Percentiles rank a stretch among this genome's conserved stretches.
phyloP scores from a whole-genome alignment of 2,329 filamentous ascomycete genomes.

The Trichoderma semiorbis region DNA sequence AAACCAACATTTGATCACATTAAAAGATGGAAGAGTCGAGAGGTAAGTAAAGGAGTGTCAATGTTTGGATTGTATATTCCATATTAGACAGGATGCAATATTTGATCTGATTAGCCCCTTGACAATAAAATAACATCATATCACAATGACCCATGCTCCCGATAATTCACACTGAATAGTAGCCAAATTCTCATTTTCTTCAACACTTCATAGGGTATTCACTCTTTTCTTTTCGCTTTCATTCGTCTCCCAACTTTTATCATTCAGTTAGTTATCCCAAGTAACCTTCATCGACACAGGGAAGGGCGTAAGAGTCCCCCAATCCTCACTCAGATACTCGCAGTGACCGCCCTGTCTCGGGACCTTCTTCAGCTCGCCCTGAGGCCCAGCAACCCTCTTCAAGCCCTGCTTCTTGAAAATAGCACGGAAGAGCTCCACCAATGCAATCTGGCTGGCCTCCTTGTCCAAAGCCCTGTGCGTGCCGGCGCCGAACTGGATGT shows the following conservation, averaged over 20 bases:
- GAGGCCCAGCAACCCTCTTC: slow-evolving; percentile 57
- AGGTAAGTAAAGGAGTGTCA: background rate
- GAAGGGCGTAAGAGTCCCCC: slow-evolving; percentile 48
- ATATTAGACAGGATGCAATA: background rate
- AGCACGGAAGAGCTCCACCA: slow-evolving; percentile 66
- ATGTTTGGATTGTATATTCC: background rate
- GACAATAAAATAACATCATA: background rate
- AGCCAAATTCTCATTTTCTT: background rate
- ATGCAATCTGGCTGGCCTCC: slow-evolving; percentile 56
- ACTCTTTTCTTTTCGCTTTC: background rate
- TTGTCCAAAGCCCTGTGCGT: slow-evolving; percentile 61
- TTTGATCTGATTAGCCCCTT: background rate
- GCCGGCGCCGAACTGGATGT: slow-evolving; percentile 62
- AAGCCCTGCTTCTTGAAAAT: slow-evolving; percentile 61
- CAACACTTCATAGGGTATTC: background rate
- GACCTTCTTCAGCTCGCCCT: slow-evolving; percentile 67
- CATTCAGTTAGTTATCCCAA: slow-evolving; percentile 40
- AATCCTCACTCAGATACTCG: slow-evolving; percentile 64
- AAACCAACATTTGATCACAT: background rate
- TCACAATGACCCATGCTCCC: too few relatives aligned
- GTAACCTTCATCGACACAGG: slow-evolving; percentile 52
- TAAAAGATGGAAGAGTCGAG: background rate
- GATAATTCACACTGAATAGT: background rate
- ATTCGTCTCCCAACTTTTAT: background rate
- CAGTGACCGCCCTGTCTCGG: slow-evolving; percentile 51